A percentile compares a stretch with the other conserved stretches of the same genome.
Evolutionary conservation across 75 land plant genomes (phyloP).

Genomic region (Pinus tabuliformis): DNA sequence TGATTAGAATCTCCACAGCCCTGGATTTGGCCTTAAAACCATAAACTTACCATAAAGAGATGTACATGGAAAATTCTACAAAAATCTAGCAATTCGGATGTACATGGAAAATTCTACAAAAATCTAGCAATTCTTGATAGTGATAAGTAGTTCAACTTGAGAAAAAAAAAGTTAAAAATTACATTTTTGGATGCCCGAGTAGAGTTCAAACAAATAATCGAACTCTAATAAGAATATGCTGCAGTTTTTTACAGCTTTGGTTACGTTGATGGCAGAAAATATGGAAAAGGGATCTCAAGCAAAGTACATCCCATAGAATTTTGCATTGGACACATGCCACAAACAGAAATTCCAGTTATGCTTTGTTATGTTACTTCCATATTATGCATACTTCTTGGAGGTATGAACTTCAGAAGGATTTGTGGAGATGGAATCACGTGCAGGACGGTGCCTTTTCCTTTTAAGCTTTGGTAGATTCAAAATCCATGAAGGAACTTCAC

Average conservation of each 20-base stretch:
- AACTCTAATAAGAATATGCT: background rate
- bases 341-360: background rate
- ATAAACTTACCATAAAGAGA: too few relatives aligned
- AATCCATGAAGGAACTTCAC: constrained; percentile 95
- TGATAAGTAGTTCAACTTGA: too few relatives aligned
- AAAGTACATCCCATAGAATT: background rate
- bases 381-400: background rate
- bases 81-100: too few relatives aligned
- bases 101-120: too few relatives aligned
- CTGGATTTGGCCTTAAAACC: too few relatives aligned
- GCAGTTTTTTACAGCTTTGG: background rate
- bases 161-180: too few relatives aligned
- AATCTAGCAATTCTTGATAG: too few relatives aligned
- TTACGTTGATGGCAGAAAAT: background rate
- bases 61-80: too few relatives aligned
- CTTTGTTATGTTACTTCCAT: background rate
- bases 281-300: background rate
- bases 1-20: too few relatives aligned
- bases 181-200: too few relatives aligned
- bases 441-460: constrained; percentile 60
- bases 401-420: constrained; percentile 8
- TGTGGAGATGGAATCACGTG: constrained; percentile 45
- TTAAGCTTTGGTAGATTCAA: constrained; percentile 55
- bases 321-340: background rate
- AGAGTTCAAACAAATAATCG: background rate